These are phyloP conservation scores for Solanum clarkiae DNA, from an alignment of 257 asterid genomes.

Conservation along the genomic window DNA sequence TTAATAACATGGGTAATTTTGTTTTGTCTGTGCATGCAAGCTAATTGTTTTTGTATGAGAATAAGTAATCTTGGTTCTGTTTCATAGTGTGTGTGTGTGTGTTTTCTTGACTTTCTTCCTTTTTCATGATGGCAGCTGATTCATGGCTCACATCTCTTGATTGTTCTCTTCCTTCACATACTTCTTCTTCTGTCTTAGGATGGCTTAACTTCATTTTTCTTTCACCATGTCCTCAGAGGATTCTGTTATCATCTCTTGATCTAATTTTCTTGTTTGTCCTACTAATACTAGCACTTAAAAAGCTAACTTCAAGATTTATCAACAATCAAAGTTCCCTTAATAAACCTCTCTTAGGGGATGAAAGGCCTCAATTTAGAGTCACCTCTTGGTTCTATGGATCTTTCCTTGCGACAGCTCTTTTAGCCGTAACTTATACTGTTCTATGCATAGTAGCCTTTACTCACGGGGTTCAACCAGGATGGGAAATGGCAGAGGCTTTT, in stretches of 20 bases:
- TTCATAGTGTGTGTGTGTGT: not conserved
- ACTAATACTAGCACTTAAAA: slow-evolving; percentile 8
- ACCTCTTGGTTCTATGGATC: slow-evolving; percentile 28
- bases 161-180: slow-evolving; percentile 26
- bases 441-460: slow-evolving; percentile 19
- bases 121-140: slow-evolving; percentile 6
- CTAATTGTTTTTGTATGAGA: not conserved
- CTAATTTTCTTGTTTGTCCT: slow-evolving; percentile 23
- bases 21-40: not conserved
- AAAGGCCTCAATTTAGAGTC: slow-evolving; percentile 10
- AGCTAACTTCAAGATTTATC: slow-evolving; percentile 11
- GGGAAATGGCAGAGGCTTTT: slow-evolving; percentile 26
- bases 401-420: slow-evolving; percentile 14
- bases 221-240: slow-evolving; percentile 45
- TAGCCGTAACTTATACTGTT: slow-evolving; percentile 21
- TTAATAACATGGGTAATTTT: not conserved
- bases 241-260: slow-evolving; percentile 23
- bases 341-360: slow-evolving; percentile 32
- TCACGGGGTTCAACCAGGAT: slow-evolving; percentile 16
- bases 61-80: not conserved
- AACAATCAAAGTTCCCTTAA: slow-evolving; percentile 1
- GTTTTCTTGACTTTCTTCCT: not conserved
- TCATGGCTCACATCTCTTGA: slow-evolving; percentile 33
- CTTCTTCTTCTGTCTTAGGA: slow-evolving; percentile 3
- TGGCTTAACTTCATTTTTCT: slow-evolving; percentile 39